A percentile compares a stretch with the other conserved stretches of the same genome.
Evolutionary conservation across 768 basidiomycete species (phyloP).

Genomic region (Cubamyces sp.): DNA sequence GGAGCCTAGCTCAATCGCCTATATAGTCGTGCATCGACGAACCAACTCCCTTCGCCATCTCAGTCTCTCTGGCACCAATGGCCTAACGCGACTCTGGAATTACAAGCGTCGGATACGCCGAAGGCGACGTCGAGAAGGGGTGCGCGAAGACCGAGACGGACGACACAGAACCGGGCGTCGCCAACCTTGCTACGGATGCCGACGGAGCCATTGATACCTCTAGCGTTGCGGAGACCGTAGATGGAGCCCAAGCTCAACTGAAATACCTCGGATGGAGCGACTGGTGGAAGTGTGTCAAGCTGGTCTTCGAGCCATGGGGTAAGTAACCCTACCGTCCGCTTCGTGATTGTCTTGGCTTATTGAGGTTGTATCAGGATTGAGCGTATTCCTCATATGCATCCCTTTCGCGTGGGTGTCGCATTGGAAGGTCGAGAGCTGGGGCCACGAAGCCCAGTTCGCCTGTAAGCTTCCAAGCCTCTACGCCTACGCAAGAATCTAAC

Average conservation of each 20-base stretch:
- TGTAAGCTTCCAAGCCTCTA: conserved; percentile 37
- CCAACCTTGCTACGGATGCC: too few relatives aligned
- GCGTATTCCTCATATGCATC: conserved; percentile 57
- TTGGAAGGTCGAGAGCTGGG: conserved; percentile 43
- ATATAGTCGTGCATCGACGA: too few relatives aligned
- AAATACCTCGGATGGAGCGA: too few relatives aligned
- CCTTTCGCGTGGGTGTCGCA: conserved; percentile 66
- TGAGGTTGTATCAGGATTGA: conserved; percentile 35
- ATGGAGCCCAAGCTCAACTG: too few relatives aligned
- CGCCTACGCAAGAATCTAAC: neutral
- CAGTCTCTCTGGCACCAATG: neutral
- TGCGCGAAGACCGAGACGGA: neutral
- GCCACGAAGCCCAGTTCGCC: conserved; percentile 45
- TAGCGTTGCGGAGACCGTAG: too few relatives aligned
- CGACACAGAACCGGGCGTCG: neutral
- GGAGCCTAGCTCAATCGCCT: too few relatives aligned
- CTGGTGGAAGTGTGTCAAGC: neutral
- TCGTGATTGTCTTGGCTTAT: neutral
- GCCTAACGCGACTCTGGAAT: too few relatives aligned
- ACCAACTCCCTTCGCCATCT: neutral
- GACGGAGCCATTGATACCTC: too few relatives aligned
- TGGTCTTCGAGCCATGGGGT: neutral
- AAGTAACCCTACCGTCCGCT: neutral
- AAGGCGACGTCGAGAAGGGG: conserved; percentile 2
- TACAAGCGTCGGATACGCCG: neutral